A percentile compares a stretch with the other conserved stretches of the same genome.
Evolutionary conservation across 2,329 filamentous ascomycete species (phyloP).

Genomic region (Fusarium citri): DNA sequence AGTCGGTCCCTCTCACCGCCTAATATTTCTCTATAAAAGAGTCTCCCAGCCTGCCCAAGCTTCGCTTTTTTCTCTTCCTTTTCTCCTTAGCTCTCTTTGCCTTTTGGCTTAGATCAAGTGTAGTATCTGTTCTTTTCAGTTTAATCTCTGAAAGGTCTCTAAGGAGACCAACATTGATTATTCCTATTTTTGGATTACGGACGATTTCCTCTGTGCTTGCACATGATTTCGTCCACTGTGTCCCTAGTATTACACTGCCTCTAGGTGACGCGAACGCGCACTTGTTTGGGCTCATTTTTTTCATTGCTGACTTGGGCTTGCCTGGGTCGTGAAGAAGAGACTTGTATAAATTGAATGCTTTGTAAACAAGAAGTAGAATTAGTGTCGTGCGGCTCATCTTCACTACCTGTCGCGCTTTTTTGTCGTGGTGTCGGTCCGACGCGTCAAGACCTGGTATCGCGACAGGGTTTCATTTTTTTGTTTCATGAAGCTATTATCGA

Average conservation of each 20-base stretch:
- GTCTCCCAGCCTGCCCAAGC: neutral
- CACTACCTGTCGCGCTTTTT: neutral
- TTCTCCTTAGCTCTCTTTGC: constrained; percentile 33
- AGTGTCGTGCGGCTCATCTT: neutral
- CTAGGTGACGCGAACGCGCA: constrained; percentile 30
- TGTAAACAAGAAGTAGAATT: neutral
- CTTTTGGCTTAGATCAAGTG: constrained; percentile 36
- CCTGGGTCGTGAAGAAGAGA: constrained; percentile 14
- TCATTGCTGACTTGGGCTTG: constrained; percentile 21
- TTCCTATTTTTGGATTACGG: constrained; percentile 29
- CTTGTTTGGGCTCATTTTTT: constrained; percentile 25
- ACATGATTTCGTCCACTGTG: constrained; percentile 22
- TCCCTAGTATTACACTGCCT: constrained; percentile 36
- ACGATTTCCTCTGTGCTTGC: constrained; percentile 30
- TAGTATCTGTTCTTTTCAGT: constrained; percentile 37
- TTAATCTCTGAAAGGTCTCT: constrained; percentile 34
- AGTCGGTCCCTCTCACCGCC: constrained; percentile 3
- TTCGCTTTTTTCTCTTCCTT: constrained; percentile 16
- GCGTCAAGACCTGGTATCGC: neutral
- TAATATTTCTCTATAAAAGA: neutral
- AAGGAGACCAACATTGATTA: constrained; percentile 32
- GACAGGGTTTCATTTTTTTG: neutral
- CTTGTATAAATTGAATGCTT: neutral
- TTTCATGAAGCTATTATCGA: neutral
- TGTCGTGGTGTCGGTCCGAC: neutral